Evolutionary conservation across 2,329 filamentous ascomycete genomes (phyloP).

Genomic region (Colletotrichum ledebouriae): DNA sequence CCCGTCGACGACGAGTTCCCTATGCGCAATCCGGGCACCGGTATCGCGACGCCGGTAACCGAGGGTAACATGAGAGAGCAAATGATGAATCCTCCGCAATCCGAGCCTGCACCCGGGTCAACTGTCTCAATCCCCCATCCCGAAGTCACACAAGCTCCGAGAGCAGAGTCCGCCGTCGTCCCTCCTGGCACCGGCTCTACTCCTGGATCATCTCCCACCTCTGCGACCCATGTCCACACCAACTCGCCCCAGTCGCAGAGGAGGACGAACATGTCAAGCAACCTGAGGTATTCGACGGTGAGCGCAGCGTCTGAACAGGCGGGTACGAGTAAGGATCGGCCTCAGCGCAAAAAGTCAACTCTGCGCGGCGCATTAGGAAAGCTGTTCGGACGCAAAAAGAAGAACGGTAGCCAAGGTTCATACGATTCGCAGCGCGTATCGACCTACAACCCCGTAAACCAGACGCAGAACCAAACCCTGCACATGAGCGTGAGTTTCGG

Average conservation of each 20-base stretch:
- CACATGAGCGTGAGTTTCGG: conserved; percentile 64
- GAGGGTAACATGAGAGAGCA: conserved; percentile 45
- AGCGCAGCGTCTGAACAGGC: conserved; percentile 57
- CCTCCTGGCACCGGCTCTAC: conserved; percentile 30
- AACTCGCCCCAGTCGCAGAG: conserved; percentile 48
- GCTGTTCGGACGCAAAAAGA: conserved; percentile 71
- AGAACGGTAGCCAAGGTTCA: conserved; percentile 53
- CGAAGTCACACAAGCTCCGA: conserved; percentile 31
- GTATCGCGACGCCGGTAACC: conserved; percentile 51
- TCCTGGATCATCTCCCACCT: conserved; percentile 32
- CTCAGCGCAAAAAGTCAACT: conserved; percentile 70
- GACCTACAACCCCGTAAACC: conserved; percentile 47
- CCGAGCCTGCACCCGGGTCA: conserved; percentile 21
- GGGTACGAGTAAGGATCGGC: conserved; percentile 51
- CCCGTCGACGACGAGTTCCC: conserved; percentile 67
- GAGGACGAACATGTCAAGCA: conserved; percentile 55
- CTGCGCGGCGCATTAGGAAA: conserved; percentile 68
- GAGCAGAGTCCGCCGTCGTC: conserved; percentile 29
- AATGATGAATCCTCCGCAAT: conserved; percentile 37
- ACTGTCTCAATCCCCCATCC: conserved; percentile 28
- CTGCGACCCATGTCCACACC: conserved; percentile 38
- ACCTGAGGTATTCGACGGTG: conserved; percentile 62
- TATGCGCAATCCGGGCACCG: conserved; percentile 58
- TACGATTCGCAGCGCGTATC: conserved; percentile 48
- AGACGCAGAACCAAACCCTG: conserved; percentile 61